Evolutionary conservation across 108 stramenopile genomes (phyloP), one percentile per base, ranked within the genome.

Genomic region (Skeletonema grethae): DNA sequence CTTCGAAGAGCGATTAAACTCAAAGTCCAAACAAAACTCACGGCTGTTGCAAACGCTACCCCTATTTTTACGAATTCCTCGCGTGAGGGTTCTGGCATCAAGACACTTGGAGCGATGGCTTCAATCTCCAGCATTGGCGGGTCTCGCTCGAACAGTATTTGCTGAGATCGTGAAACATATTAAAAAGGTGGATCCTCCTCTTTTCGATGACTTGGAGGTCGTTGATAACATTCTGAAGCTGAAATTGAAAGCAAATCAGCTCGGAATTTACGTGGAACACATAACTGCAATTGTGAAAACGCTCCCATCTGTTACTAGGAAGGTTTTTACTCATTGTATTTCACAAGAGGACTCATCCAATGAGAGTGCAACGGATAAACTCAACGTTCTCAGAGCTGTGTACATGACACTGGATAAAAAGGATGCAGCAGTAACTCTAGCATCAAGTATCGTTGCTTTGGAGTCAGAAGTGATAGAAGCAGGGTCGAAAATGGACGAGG

Each of bases 1-100:
- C 9, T 61, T 92, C 13, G 57, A 39, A 39, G 82, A 87, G 11
- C 76, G 91, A 15, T 63, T 92, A 34, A 86, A 84, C 64, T 63
- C 73, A 20, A 92, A 90, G 77, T 74, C 85, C n/a, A 92, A 88
- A 77, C 91, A 92, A 69, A 92, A 90, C 46, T 89, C 88, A 31
- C 82, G 86, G 2, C 86, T 92, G 3, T 66, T 92, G 4, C 76
- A 79, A 55, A 57, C 74, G 6, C 76, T 92, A 10, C 86, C 86
- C n/a, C 56, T 28, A 3, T 92, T 90, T 66, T 57, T 77, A 15
- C 71, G 73, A 18, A 80, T 92, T 43, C 85, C 91, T 16, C 35
- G 48, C 53, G 86, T 92, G 5, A 61, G 91, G 43, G 53, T 74
- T 13, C 72, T 87, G 8, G 68, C 85, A 10, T 84, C 91, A 11